These are phyloP conservation scores for Fusarium bulbicola DNA, from an alignment of 2,329 filamentous ascomycete genomes.

Conservation along the genomic window DNA sequence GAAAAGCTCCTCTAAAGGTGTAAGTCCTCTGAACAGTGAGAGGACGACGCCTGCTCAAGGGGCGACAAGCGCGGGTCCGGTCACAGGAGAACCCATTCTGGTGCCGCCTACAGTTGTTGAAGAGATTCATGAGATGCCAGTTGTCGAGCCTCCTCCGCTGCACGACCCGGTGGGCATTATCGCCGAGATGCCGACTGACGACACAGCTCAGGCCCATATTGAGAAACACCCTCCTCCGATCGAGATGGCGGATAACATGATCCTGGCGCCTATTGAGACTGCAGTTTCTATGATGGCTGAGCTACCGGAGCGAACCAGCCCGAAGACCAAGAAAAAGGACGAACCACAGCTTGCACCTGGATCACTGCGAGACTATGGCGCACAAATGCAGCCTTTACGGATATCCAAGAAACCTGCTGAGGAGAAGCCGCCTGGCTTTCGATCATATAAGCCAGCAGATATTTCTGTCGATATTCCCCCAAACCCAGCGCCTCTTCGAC, in stretches of 20 bases:
- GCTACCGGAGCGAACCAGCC: slow-evolving; percentile 48
- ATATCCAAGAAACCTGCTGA: slow-evolving; percentile 12
- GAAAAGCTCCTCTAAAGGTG: slow-evolving; percentile 32
- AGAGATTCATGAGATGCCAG: slow-evolving; percentile 47
- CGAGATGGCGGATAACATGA: slow-evolving; percentile 54
- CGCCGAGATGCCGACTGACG: slow-evolving; percentile 58
- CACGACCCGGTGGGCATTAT: slow-evolving; percentile 56
- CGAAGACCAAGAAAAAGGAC: slow-evolving; percentile 40
- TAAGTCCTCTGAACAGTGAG: slow-evolving; percentile 44
- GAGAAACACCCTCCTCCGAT: slow-evolving; percentile 56
- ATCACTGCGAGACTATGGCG: slow-evolving; percentile 14
- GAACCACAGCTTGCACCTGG: slow-evolving; percentile 29
- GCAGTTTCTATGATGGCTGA: slow-evolving; percentile 47
- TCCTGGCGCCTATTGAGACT: slow-evolving; percentile 50
- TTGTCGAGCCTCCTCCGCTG: slow-evolving; percentile 33
- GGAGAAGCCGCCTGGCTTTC: slow-evolving; percentile 4
- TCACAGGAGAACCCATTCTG: slow-evolving; percentile 17
- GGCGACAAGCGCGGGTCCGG: slow-evolving; percentile 7
- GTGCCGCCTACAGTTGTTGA: slow-evolving; percentile 37
- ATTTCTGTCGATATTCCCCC: slow-evolving; percentile 7
- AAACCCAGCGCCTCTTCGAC: slow-evolving; percentile 10
- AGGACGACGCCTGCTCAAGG: slow-evolving; percentile 44
- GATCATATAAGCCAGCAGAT: slow-evolving; percentile 29
- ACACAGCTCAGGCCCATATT: slow-evolving; percentile 51
- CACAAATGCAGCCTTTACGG: slow-evolving; percentile 19